Evolutionary conservation across 345 rosid genomes (phyloP).

Genomic region (Moringa oleifera): DNA sequence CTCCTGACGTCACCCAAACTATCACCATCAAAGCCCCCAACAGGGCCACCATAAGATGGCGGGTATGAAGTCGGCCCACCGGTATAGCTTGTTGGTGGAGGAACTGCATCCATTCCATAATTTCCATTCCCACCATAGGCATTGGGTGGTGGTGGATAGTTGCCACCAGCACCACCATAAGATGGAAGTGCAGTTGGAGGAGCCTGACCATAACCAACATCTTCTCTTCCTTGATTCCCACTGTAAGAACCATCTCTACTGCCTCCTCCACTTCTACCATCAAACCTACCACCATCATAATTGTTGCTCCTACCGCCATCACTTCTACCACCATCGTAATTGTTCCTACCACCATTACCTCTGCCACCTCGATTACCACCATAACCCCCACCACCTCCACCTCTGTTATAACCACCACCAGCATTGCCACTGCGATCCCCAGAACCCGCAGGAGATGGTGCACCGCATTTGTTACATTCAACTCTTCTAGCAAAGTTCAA

Average conservation of each 20-base stretch:
- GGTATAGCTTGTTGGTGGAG: constrained; percentile 80
- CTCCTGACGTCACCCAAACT: constrained; percentile 45
- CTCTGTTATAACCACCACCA: constrained; percentile 36
- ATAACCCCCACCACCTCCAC: constrained; percentile 61
- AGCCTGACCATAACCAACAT: constrained; percentile 60
- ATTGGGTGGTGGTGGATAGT: constrained; percentile 53
- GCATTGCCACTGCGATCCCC: constrained; percentile 32
- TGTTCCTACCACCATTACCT: constrained; percentile 35
- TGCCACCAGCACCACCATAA: constrained; percentile 57
- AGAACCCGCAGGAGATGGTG: constrained; percentile 69
- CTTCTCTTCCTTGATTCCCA: constrained; percentile 65
- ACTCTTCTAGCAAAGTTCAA: constrained; percentile 88
- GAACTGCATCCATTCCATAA: constrained; percentile 72
- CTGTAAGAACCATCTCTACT: constrained; percentile 61
- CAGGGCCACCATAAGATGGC: constrained; percentile 74
- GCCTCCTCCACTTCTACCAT: constrained; percentile 36
- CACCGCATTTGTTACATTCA: constrained; percentile 95
- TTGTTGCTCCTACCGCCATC: constrained; percentile 47
- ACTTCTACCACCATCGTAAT: constrained; percentile 39
- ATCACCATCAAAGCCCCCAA: constrained; percentile 60
- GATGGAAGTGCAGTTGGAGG: constrained; percentile 61
- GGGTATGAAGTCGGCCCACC: constrained; percentile 74
- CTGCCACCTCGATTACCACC: constrained; percentile 44
- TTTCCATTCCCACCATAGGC: constrained; percentile 44
- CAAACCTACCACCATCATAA: constrained; percentile 47